Evolutionary conservation across 73 alveolate species (phyloP).

Genomic region (Paramecium octaurelia): DNA sequence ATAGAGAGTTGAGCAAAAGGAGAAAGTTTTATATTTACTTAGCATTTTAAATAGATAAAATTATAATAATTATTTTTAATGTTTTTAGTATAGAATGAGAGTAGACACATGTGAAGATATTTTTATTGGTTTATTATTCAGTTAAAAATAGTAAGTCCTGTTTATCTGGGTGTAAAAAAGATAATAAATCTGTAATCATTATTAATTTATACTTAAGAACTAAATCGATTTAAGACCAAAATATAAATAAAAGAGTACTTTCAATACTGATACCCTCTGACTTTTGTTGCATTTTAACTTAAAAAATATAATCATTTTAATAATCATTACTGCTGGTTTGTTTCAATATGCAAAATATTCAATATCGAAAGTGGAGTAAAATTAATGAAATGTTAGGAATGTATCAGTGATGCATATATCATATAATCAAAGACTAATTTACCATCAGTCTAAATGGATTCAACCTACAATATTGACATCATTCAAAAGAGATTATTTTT

Average conservation of each 20-base stretch:
- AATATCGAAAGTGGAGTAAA: background rate
- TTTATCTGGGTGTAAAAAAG: too few relatives aligned
- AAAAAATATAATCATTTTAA: background rate
- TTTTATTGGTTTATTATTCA: too few relatives aligned
- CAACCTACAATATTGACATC: background rate
- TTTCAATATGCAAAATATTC: background rate
- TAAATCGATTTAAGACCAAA: background rate
- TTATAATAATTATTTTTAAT: background rate
- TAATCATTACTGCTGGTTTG: background rate
- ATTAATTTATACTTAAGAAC: background rate
- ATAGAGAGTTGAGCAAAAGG: background rate
- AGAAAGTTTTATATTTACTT: background rate
- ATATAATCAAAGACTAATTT: background rate
- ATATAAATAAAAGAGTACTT: background rate
- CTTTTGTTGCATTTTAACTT: background rate
- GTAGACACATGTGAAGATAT: too few relatives aligned
- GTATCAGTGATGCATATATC: background rate
- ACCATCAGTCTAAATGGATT: background rate
- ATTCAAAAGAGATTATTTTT: background rate
- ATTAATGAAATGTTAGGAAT: background rate
- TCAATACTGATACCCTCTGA: background rate
- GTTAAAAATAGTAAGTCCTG: background rate
- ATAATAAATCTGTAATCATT: background rate
- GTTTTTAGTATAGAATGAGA: too few relatives aligned
- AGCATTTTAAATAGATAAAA: background rate